Conservation (phyloP, 306 rosid genomes). For the Inga oerstediana region DNA sequence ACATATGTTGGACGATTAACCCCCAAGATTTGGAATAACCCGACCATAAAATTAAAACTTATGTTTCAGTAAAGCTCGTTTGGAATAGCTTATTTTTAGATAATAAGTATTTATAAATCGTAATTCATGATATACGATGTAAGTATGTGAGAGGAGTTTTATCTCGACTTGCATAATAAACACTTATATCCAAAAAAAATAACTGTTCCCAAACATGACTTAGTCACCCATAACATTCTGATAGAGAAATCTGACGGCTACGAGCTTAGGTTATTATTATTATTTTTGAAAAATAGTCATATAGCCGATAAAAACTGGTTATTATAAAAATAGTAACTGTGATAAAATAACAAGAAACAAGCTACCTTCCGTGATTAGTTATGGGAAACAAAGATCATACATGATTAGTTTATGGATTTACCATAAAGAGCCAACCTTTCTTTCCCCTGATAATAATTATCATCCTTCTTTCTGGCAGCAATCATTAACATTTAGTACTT, state of each 20-base stretch:
- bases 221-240: not conserved
- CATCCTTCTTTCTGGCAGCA: not conserved
- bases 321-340: not conserved
- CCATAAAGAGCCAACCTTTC: not conserved
- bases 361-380: not conserved
- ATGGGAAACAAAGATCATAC: not conserved
- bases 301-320: not conserved
- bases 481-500: not conserved
- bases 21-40: not conserved
- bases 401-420: conserved; percentile 10
- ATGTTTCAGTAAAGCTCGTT: not conserved
- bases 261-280: not conserved
- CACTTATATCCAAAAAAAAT: too few relatives aligned
- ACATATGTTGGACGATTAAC: not conserved
- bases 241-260: not conserved
- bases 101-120: too few relatives aligned
- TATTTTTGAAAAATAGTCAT: not conserved
- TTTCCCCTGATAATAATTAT: not conserved
- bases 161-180: too few relatives aligned
- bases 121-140: too few relatives aligned
- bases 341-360: not conserved
- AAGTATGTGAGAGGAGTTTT: too few relatives aligned
- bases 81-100: too few relatives aligned
- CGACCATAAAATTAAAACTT: not conserved
- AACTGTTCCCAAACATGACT: too few relatives aligned